These are phyloP conservation scores for Kodamaea nitidulidarum DNA, from an alignment of 805 yeast species.

Conservation along the genomic window DNA sequence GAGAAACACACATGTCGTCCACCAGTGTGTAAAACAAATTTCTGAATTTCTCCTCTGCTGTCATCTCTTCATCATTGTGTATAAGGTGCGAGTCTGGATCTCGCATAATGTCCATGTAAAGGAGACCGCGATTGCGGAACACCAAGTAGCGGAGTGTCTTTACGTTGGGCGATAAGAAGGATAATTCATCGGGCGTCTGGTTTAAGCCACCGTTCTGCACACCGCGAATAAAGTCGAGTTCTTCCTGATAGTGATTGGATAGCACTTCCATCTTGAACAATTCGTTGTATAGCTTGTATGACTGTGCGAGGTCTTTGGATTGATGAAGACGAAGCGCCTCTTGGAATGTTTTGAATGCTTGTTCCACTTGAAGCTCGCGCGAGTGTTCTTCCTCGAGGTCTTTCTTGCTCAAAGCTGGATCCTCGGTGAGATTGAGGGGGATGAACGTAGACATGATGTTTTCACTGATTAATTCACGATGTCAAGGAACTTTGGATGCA, in stretches of 20 bases:
- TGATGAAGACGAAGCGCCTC: conserved; percentile 64
- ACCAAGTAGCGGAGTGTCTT: conserved; percentile 72
- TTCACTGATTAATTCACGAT: too few relatives aligned
- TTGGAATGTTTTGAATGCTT: conserved; percentile 73
- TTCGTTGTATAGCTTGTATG: conserved; percentile 54
- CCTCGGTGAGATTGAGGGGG: conserved; percentile 76
- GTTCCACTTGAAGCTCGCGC: conserved; percentile 84
- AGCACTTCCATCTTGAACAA: conserved; percentile 70
- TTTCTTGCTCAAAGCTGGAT: conserved; percentile 56
- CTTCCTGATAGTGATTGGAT: conserved; percentile 39
- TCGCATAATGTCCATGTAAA: conserved; percentile 46
- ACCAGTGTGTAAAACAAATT: conserved; percentile 37
- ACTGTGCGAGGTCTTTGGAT: conserved; percentile 40
- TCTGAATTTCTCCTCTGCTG: conserved; percentile 18
- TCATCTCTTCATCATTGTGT: conserved; percentile 4
- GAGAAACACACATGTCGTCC: conserved; percentile 63
- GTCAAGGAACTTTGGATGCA: too few relatives aligned
- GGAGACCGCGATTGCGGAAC: conserved; percentile 76
- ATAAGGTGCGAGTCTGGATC: conserved; percentile 5
- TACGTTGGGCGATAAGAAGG: conserved; percentile 61
- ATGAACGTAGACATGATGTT: conserved; percentile 57
- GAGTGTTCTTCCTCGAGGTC: conserved; percentile 77
- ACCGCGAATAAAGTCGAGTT: conserved; percentile 33
- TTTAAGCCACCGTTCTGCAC: conserved; percentile 35
- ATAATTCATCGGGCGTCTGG: conserved; percentile 36